phyloP scores from a whole-genome alignment of 2,329 filamentous ascomycete genomes.

The Phyllosticta ampelicida region DNA sequence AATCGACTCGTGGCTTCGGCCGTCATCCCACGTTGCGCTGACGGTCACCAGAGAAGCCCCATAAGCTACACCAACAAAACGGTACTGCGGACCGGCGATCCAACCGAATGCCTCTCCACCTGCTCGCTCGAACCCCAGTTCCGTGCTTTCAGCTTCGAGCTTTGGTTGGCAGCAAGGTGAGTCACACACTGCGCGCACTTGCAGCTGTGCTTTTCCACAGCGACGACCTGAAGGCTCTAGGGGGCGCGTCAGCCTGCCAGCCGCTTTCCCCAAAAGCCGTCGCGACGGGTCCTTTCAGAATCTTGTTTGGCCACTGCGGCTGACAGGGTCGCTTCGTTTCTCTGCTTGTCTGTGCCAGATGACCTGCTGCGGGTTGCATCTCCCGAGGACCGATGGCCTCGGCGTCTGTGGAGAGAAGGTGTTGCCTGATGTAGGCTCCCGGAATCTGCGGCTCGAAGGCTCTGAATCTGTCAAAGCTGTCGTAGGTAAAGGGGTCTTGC shows the following conservation, averaged over 20 bases:
- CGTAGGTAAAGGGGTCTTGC: not conserved
- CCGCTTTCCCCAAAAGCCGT: too few species aligned
- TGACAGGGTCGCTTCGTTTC: not conserved
- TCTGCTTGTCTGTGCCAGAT: not conserved
- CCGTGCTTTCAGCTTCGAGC: not conserved
- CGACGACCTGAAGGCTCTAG: not conserved
- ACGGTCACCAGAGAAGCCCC: not conserved
- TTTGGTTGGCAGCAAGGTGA: not conserved
- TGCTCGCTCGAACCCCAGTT: not conserved
- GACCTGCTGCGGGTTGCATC: not conserved
- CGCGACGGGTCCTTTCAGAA: not conserved
- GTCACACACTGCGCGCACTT: not conserved
- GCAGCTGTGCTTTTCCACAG: not conserved
- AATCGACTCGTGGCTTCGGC: not conserved
- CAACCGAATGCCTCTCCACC: not conserved
- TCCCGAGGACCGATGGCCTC: not conserved
- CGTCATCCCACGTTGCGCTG: not conserved
- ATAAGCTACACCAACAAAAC: not conserved
- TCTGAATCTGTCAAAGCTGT: not conserved
- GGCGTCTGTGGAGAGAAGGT: not conserved
- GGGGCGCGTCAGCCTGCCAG: too few species aligned
- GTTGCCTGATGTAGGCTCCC: not conserved
- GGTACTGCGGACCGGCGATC: not conserved
- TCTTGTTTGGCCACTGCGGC: not conserved
- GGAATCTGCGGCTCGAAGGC: not conserved